Evolutionary conservation across 2,329 filamentous ascomycete species (phyloP).

Genomic region (Colletotrichum camelliae): DNA sequence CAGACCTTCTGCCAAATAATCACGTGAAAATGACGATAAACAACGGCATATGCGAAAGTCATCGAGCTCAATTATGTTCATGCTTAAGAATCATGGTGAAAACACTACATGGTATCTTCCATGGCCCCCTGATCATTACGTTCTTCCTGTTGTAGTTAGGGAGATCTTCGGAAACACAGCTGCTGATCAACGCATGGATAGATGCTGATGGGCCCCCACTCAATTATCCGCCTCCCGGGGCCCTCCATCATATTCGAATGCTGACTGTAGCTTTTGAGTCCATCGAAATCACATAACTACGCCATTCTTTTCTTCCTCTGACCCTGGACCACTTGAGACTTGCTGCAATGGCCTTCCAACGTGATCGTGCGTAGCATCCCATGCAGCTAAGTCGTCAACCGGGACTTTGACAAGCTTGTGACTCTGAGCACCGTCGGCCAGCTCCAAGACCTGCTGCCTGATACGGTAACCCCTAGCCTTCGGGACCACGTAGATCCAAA

Average conservation of each 20-base stretch:
- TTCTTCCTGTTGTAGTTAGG: no score
- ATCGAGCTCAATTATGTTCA: no score
- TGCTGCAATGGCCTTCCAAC: conserved; percentile 24
- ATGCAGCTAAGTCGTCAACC: conserved; percentile 50
- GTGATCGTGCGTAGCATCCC: conserved; percentile 65
- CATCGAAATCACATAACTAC: background rate
- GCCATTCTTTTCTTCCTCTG: background rate
- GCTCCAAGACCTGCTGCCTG: conserved; percentile 51
- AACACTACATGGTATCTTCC: no score
- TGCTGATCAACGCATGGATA: no score
- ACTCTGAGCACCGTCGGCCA: conserved; percentile 44
- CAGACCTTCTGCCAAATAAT: background rate
- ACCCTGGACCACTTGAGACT: background rate
- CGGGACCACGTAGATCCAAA: conserved; percentile 64
- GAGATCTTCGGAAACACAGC: no score
- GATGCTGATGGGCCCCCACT: no score
- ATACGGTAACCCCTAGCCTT: conserved; percentile 56
- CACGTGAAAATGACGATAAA: background rate
- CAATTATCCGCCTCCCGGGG: no score
- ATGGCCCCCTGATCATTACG: no score
- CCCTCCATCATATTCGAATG: background rate
- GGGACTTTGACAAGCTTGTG: conserved; percentile 60
- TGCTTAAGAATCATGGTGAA: no score
- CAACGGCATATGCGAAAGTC: background rate
- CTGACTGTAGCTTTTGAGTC: background rate